phyloP scores from a whole-genome alignment of 176 grass and related monocot species.

The Tillandsia leiboldiana region DNA sequence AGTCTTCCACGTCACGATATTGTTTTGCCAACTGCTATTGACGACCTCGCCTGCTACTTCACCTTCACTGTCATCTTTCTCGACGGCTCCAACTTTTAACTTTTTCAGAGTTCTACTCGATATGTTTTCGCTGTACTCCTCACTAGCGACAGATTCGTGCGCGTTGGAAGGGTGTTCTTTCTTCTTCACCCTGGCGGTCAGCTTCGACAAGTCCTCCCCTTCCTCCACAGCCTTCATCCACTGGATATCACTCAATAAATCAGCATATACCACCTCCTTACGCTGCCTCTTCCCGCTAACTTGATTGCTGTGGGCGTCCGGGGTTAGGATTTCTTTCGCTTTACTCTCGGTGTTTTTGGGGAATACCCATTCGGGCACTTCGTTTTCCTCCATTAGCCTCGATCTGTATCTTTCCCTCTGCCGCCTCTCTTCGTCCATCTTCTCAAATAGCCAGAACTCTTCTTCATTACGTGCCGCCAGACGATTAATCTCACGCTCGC shows the following conservation, averaged over 20 bases:
- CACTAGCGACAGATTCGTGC: slow-evolving; percentile 26
- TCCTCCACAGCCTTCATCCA: slow-evolving; percentile 84
- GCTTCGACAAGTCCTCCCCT: slow-evolving; percentile 56
- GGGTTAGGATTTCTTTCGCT: slow-evolving; percentile 27
- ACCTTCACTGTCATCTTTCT: slow-evolving; percentile 20
- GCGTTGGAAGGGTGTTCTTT: slow-evolving; percentile 32
- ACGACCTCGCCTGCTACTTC: slow-evolving; percentile 26
- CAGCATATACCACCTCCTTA: slow-evolving; percentile 92
- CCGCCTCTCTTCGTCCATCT: slow-evolving; percentile 98
- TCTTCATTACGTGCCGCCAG: slow-evolving; percentile 78
- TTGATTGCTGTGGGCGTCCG: slow-evolving; percentile 30
- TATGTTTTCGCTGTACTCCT: slow-evolving; percentile 24
- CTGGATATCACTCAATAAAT: slow-evolving; percentile 62
- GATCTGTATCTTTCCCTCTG: slow-evolving; percentile 80
- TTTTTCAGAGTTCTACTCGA: background rate
- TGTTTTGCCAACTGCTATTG: slow-evolving; percentile 41
- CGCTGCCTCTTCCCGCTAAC: slow-evolving; percentile 57
- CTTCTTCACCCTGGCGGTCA: slow-evolving; percentile 51
- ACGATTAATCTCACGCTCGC: slow-evolving; percentile 94
- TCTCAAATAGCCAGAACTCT: slow-evolving; percentile 97
- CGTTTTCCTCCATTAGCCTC: slow-evolving; percentile 78
- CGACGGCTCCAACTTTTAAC: background rate
- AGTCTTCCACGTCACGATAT: slow-evolving; percentile 60
- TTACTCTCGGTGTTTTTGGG: slow-evolving; percentile 30
- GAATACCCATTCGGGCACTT: slow-evolving; percentile 93